Percentiles rank a stretch among this genome's conserved stretches.
These are phyloP conservation scores for Schrenkiella parvula DNA, from an alignment of 345 rosid genomes.

Conservation along the genomic window DNA sequence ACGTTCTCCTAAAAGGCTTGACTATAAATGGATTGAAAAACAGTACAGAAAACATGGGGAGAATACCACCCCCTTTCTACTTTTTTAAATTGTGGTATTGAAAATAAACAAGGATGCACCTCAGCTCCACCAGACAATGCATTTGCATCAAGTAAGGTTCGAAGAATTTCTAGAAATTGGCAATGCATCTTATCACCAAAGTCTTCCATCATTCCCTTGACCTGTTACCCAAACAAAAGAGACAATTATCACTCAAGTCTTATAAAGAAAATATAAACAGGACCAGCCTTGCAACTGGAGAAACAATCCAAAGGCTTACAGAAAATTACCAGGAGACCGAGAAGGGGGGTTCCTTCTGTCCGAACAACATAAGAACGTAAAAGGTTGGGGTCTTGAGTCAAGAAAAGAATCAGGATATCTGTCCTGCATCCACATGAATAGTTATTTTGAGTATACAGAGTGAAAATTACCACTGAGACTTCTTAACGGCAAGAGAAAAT, in stretches of 20 bases:
- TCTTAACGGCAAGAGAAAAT: background rate
- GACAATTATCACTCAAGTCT: background rate
- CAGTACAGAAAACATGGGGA: background rate
- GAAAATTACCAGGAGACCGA: slow-evolving; percentile 81
- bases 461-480: background rate
- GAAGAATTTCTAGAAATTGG: slow-evolving; percentile 96
- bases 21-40: background rate
- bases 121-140: slow-evolving; percentile 74
- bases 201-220: slow-evolving; percentile 93
- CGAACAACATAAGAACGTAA: slow-evolving; percentile 86
- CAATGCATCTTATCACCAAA: slow-evolving; percentile 95
- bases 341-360: slow-evolving; percentile 71
- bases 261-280: background rate
- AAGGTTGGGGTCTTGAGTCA: slow-evolving; percentile 96
- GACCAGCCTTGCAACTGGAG: background rate
- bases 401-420: slow-evolving; percentile 95
- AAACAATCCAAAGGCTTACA: slow-evolving; percentile 18
- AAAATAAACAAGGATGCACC: slow-evolving; percentile 40
- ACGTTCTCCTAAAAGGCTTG: background rate
- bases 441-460: slow-evolving; percentile 21
- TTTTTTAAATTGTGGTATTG: background rate
- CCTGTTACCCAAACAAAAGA: slow-evolving; percentile 44
- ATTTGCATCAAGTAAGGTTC: slow-evolving; percentile 90
- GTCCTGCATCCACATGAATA: slow-evolving; percentile 85
- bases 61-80: background rate